Conservation (phyloP, 2,329 filamentous ascomycete species). For the Atkinsonella texensis region DNA sequence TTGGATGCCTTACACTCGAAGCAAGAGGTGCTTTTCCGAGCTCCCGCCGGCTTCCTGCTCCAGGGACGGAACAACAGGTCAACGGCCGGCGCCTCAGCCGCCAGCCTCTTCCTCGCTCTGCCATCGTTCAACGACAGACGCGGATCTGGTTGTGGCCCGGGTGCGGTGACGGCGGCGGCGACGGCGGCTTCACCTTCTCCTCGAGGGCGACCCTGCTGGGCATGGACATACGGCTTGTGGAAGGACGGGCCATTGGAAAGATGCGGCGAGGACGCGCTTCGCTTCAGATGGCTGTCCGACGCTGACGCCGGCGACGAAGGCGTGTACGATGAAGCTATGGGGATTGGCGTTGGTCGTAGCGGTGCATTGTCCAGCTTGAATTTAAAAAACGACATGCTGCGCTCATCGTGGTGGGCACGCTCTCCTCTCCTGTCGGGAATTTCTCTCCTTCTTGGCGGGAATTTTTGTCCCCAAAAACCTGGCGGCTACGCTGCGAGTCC, state of each 20-base stretch:
- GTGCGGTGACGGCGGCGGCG: no score
- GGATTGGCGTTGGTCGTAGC: neutral
- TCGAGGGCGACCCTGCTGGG: neutral
- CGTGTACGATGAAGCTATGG: conserved; percentile 1
- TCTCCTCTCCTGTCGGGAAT: neutral
- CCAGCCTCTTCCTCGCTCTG: conserved; percentile 1
- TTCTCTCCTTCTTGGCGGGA: neutral
- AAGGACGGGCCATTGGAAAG: neutral
- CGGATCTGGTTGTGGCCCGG: neutral
- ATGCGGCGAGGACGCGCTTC: neutral
- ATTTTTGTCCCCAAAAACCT: no score
- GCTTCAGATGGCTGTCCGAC: neutral
- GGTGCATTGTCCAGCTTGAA: conserved; percentile 5
- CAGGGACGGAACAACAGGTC: neutral
- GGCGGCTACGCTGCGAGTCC: no score
- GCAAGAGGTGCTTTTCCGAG: neutral
- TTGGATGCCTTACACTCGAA: conserved; percentile 5
- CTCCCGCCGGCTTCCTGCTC: conserved; percentile 2
- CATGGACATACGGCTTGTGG: neutral
- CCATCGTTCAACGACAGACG: neutral
- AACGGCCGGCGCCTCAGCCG: neutral
- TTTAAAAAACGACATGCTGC: conserved; percentile 6
- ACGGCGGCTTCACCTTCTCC: neutral
- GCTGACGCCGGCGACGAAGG: neutral
- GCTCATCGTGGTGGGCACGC: conserved; percentile 4